Percentiles rank a stretch among this genome's conserved stretches.
These are phyloP conservation scores for Didymella arachidicola DNA, from an alignment of 2,329 filamentous ascomycete species.

Conservation along the genomic window DNA sequence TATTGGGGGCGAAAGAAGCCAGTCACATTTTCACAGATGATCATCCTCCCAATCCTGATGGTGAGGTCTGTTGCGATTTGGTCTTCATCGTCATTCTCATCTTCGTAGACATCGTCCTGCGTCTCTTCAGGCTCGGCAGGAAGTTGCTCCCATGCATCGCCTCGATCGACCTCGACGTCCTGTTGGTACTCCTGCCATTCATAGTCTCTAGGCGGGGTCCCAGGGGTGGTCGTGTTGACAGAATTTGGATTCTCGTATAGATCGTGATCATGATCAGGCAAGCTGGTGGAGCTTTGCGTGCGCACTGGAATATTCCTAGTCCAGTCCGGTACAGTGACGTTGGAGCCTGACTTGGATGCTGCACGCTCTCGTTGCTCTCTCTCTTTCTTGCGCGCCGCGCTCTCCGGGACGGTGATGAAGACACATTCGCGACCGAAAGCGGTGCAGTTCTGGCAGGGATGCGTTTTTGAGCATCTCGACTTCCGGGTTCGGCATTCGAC, in stretches of 20 bases:
- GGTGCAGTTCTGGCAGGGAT: conserved; percentile 51
- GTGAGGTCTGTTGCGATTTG: conserved; percentile 50
- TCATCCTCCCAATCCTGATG: conserved; percentile 50
- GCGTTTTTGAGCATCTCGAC: conserved; percentile 50
- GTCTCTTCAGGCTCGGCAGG: conserved; percentile 49
- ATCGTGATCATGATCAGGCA: conserved; percentile 39
- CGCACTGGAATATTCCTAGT: conserved; percentile 48
- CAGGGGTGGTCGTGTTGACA: conserved; percentile 46
- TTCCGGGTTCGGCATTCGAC: conserved; percentile 51
- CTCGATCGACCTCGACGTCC: conserved; percentile 47
- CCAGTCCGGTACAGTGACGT: conserved; percentile 43
- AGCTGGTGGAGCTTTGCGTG: conserved; percentile 36
- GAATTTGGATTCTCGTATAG: conserved; percentile 39
- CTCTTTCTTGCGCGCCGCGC: conserved; percentile 49
- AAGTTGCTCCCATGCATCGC: conserved; percentile 48
- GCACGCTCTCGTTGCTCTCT: conserved; percentile 41
- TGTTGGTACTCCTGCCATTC: conserved; percentile 53
- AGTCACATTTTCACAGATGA: conserved; percentile 51
- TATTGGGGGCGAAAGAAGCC: conserved; percentile 51
- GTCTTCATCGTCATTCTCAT: conserved; percentile 51
- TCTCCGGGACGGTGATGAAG: conserved; percentile 51
- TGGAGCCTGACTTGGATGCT: conserved; percentile 38
- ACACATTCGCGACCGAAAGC: conserved; percentile 51
- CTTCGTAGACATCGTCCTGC: conserved; percentile 50
- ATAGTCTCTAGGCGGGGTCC: conserved; percentile 50